These are phyloP conservation scores for Stephanodiscus triporus DNA, from an alignment of 108 stramenopile genomes.

Conservation along the genomic window DNA sequence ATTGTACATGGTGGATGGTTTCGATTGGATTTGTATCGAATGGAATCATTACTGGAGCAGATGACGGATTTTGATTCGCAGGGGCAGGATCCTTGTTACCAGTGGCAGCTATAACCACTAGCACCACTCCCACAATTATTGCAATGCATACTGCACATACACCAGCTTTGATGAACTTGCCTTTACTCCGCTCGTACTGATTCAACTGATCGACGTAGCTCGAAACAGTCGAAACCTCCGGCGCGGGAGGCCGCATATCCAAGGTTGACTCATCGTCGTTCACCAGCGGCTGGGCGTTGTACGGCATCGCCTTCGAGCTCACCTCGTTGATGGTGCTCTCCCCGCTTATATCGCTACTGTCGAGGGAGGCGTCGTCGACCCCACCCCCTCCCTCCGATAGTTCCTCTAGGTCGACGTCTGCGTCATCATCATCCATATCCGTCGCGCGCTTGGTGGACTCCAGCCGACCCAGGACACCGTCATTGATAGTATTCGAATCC, in stretches of 20 bases:
- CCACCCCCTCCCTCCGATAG: background rate
- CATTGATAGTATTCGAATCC: background rate
- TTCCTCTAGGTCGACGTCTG: background rate
- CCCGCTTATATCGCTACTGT: conserved; percentile 17
- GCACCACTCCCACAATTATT: conserved; percentile 32
- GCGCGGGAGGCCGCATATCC: conserved; percentile 51
- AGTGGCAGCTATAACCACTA: conserved; percentile 28
- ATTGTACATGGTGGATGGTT: conserved; percentile 9
- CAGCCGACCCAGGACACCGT: background rate
- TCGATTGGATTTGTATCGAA: background rate
- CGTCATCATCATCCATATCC: conserved; percentile 2
- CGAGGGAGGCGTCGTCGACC: conserved; percentile 20
- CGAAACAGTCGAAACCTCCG: conserved; percentile 38
- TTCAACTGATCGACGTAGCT: conserved; percentile 50
- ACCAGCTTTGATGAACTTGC: conserved; percentile 28
- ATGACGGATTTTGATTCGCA: background rate
- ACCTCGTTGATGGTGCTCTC: conserved; percentile 8
- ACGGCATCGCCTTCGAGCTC: background rate
- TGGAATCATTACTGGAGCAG: conserved; percentile 7
- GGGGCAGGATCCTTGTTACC: conserved; percentile 5
- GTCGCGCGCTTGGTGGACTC: background rate
- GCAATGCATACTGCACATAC: conserved; percentile 28
- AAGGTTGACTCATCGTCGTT: conserved; percentile 50
- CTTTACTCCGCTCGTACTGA: conserved; percentile 25
- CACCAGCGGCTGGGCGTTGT: conserved; percentile 29